Evolutionary conservation across 2,329 filamentous ascomycete genomes (phyloP), one percentile per base, ranked within the genome.

Genomic region (Cercospora zeae-maydis): DNA sequence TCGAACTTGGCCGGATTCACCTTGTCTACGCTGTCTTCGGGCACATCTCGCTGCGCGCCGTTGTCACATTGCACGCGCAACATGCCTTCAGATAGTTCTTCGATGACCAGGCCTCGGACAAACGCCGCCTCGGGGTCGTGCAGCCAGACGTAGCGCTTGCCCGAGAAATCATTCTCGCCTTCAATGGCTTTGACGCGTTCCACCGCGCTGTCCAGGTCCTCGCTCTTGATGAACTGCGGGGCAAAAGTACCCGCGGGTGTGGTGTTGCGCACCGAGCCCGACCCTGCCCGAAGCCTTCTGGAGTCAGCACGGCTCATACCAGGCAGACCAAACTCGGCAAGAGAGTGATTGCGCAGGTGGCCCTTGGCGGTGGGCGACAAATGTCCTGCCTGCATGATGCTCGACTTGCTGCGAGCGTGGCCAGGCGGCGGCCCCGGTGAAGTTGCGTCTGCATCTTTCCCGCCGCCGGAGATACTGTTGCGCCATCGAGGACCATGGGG

Each of bases 1-100:
- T 99, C 95, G 79, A 99, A 99, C 76, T 99, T 99, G 73, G 93
- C 93, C 52, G 95, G 95, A 78, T 99, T 99, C 81, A 99, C 96
- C 79, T 97, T 98, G 82, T 99, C 96, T 69, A 97, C 92, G 71
- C 87, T 89, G 71, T 98, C 93, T 57, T 85, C 80, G 69, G 93
- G 88, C 56, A 95, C 88, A 74, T 96, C 90, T 69, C 92, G 88
- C 86, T 96, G 92, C 70, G 85, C 90, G 71, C 92, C 93, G 82
- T 97, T 91, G 65, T 98, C 95, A 74, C 91, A 96, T 77, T 98
- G 93, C 27, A 99, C 92, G 37, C 93, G 79, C 58, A 99, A 82
- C 59, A 83, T 84, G 58, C 88, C 86, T 54, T 80, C 84, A 2
- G 81, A 85, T 57, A 89, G 79, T 68, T 98, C 93, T 73, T 96